A percentile compares a stretch with the other conserved stretches of the same genome.
Conservation (phyloP, 108 stramenopile species). For the Pseudonitzschia pungens region DNA sequence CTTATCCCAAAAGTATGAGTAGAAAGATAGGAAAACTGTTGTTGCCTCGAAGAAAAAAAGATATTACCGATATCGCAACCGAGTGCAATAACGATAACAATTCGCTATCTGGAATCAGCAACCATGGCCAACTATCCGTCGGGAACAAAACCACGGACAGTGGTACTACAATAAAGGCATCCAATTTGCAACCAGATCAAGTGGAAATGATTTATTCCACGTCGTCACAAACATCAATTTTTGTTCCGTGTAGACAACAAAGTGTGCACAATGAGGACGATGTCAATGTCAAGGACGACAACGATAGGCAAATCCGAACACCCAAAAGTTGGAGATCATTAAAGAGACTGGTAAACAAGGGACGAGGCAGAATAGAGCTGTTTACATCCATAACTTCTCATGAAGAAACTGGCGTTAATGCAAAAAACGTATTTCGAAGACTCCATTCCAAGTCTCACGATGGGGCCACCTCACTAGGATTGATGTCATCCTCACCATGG, state of each 20-base stretch:
- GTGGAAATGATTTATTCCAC: not conserved
- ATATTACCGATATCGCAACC: not conserved
- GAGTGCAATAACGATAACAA: not conserved
- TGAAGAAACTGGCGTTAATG: not conserved
- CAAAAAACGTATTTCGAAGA: not conserved
- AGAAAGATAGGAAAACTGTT: not conserved
- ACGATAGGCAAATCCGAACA: not conserved
- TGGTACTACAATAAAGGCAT: conserved; percentile 42
- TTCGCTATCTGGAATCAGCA: not conserved
- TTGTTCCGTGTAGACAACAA: not conserved
- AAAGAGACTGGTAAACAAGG: conserved; percentile 19
- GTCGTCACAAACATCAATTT: not conserved
- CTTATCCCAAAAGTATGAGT: conserved; percentile 5
- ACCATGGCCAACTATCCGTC: conserved; percentile 26
- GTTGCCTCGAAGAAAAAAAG: not conserved
- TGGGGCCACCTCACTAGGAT: not conserved
- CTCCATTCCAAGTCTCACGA: conserved; percentile 14
- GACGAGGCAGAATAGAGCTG: not conserved
- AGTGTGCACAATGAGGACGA: not conserved
- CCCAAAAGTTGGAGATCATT: conserved; percentile 20
- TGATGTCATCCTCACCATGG: not conserved
- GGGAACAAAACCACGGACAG: conserved; percentile 32
- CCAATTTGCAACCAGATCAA: conserved; percentile 24
- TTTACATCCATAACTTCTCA: not conserved
- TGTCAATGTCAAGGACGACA: not conserved